These are phyloP conservation scores for Alnus glutinosa DNA, from an alignment of 306 rosid genomes.

Conservation along the genomic window DNA sequence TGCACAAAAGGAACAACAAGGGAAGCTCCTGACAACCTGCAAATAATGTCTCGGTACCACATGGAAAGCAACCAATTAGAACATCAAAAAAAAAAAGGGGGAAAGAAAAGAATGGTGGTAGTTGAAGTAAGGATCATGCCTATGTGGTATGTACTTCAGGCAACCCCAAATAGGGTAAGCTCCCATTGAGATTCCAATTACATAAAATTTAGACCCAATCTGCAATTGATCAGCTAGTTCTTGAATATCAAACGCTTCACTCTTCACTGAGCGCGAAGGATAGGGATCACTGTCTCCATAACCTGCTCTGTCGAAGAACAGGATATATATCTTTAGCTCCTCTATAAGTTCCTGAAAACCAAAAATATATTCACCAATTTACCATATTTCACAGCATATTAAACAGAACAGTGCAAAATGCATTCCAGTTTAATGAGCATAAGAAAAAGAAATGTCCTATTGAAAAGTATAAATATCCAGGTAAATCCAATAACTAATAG, in stretches of 20 bases:
- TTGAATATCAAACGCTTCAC: conserved; percentile 84
- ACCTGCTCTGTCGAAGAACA: conserved; percentile 76
- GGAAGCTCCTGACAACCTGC: conserved; percentile 76
- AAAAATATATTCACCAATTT: neutral
- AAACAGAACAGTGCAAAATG: neutral
- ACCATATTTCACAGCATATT: neutral
- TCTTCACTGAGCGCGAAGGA: conserved; percentile 74
- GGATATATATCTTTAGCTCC: conserved; percentile 57
- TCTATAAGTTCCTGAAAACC: conserved; percentile 55
- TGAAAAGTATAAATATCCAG: neutral
- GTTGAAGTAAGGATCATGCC: conserved; percentile 40
- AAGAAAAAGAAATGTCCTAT: neutral
- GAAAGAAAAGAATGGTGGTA: neutral
- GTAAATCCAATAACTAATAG: neutral
- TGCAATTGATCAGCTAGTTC: conserved; percentile 77
- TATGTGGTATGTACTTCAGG: conserved; percentile 75
- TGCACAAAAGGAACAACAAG: conserved; percentile 68
- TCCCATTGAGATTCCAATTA: conserved; percentile 74
- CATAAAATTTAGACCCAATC: conserved; percentile 61
- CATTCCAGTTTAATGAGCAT: neutral
- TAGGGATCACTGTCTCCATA: conserved; percentile 88
- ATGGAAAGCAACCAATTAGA: neutral
- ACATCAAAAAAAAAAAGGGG: neutral
- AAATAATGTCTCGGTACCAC: conserved; percentile 12
- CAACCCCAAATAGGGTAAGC: conserved; percentile 68